A percentile compares a stretch with the other conserved stretches of the same genome.
phyloP scores from a whole-genome alignment of 2,329 filamentous ascomycete genomes.

The Blumeria hordei region DNA sequence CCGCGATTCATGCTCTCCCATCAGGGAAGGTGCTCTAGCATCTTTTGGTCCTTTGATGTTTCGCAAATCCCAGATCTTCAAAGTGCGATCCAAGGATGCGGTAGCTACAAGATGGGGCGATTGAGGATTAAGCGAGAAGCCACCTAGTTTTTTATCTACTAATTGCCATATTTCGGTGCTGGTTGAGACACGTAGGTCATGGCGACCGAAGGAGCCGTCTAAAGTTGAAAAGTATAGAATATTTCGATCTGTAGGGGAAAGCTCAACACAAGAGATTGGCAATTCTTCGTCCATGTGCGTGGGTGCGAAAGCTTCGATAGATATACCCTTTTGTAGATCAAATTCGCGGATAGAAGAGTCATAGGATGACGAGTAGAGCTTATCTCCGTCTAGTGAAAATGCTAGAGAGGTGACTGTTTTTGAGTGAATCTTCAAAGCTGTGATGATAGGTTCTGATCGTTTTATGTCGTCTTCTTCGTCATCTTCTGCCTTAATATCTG shows the following conservation, averaged over 20 bases:
- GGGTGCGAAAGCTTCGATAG: slow-evolving; percentile 62
- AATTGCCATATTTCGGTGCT: slow-evolving; percentile 48
- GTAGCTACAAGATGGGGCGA: slow-evolving; percentile 69
- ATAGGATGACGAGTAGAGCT: slow-evolving; percentile 69
- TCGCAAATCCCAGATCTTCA: slow-evolving; percentile 82
- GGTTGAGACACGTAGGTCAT: slow-evolving; percentile 43
- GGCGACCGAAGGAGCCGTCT: slow-evolving; percentile 53
- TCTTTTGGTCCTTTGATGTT: slow-evolving; percentile 45
- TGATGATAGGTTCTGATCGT: slow-evolving; percentile 49
- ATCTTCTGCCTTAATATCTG: slow-evolving; percentile 27
- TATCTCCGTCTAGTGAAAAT: slow-evolving; percentile 48
- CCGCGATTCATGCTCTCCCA: slow-evolving; percentile 62
- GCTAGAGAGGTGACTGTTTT: slow-evolving; percentile 71
- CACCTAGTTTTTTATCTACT: slow-evolving; percentile 84
- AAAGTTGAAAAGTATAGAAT: slow-evolving; percentile 72
- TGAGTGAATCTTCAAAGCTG: slow-evolving; percentile 72
- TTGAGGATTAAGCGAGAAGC: slow-evolving; percentile 62
- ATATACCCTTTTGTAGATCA: slow-evolving; percentile 58
- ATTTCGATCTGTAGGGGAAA: slow-evolving; percentile 45
- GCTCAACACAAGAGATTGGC: slow-evolving; percentile 65
- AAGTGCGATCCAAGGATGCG: slow-evolving; percentile 65
- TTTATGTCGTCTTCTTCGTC: slow-evolving; percentile 44
- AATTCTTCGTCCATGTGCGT: slow-evolving; percentile 43
- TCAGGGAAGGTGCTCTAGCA: slow-evolving; percentile 34
- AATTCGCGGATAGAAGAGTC: slow-evolving; percentile 78